phyloP scores from a whole-genome alignment of 805 yeast species.

The Priceomyces castillae region DNA sequence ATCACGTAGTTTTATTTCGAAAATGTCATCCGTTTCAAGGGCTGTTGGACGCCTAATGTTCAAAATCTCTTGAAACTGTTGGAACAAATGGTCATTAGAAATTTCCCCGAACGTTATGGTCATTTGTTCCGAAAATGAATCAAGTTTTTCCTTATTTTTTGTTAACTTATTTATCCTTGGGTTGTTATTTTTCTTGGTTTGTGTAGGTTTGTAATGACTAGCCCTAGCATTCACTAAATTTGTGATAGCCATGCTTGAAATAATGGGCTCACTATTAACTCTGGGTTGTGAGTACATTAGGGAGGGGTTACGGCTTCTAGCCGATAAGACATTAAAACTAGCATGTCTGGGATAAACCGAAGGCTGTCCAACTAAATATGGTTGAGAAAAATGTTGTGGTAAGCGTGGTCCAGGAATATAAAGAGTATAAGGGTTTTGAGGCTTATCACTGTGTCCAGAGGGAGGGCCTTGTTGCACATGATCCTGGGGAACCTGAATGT shows the following conservation, averaged over 20 bases:
- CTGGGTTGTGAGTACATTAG: constrained; percentile 2
- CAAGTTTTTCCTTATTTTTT: constrained; percentile 8
- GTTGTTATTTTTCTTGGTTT: constrained; percentile 33
- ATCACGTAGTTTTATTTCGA: constrained; percentile 13
- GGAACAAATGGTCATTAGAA: constrained; percentile 22
- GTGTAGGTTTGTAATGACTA: constrained; percentile 31
- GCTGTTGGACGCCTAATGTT: constrained; percentile 13
- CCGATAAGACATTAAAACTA: constrained; percentile 3
- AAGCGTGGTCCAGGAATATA: constrained; percentile 1
- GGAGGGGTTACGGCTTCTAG: neutral
- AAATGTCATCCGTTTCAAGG: constrained; percentile 3
- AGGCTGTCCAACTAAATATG: constrained; percentile 4
- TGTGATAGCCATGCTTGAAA: constrained; percentile 3
- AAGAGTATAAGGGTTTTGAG: constrained; percentile 2
- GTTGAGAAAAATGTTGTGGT: neutral
- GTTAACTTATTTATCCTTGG: constrained; percentile 37
- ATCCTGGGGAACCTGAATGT: constrained; percentile 8
- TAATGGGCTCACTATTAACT: constrained; percentile 1
- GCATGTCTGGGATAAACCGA: constrained; percentile 4
- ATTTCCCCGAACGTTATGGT: constrained; percentile 17
- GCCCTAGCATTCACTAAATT: constrained; percentile 2
- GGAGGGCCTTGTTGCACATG: constrained; percentile 6
- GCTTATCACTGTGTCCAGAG: neutral
- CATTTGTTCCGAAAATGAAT: neutral
- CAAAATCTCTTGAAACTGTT: constrained; percentile 21